phyloP scores from a whole-genome alignment of 805 yeast genomes.

The Candida tammaniensis region DNA sequence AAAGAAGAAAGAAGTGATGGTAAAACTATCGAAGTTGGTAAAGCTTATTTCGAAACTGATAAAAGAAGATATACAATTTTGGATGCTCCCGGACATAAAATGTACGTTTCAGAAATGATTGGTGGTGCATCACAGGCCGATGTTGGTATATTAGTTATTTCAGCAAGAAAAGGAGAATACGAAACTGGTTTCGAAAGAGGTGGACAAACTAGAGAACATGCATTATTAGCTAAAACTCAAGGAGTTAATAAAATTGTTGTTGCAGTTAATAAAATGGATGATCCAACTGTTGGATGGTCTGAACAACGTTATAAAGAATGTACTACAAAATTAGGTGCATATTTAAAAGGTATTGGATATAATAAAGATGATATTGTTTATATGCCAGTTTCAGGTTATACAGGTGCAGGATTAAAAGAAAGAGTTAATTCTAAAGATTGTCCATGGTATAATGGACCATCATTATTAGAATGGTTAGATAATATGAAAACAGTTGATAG shows the following conservation, averaged over 20 bases:
- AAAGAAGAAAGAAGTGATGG: slow-evolving; percentile 99
- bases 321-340: slow-evolving; percentile 72
- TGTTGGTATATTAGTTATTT: slow-evolving; percentile 93
- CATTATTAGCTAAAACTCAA: slow-evolving; percentile 94
- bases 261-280: slow-evolving; percentile 98
- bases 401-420: slow-evolving; percentile 95
- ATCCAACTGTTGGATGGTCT: slow-evolving; percentile 94
- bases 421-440: slow-evolving; percentile 63
- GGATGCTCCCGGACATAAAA: slow-evolving; percentile 99
- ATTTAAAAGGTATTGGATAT: slow-evolving; percentile 88
- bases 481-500: slow-evolving; percentile 77
- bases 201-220: slow-evolving; percentile 98
- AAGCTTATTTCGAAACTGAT: slow-evolving; percentile 95
- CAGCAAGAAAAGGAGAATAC: slow-evolving; percentile 99
- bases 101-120: slow-evolving; percentile 98
- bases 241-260: slow-evolving; percentile 94
- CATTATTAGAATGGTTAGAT: slow-evolving; percentile 88
- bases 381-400: slow-evolving; percentile 98
- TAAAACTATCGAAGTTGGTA: slow-evolving; percentile 98
- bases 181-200: slow-evolving; percentile 99
- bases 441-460: slow-evolving; percentile 95
- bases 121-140: slow-evolving; percentile 99
- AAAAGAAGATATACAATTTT: slow-evolving; percentile 96
- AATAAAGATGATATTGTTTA: slow-evolving; percentile 77
- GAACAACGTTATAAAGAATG: slow-evolving; percentile 96